Percentiles rank a stretch among this genome's conserved stretches.
Conservation (phyloP, 768 basidiomycete species). For the Hericium erinaceus region DNA sequence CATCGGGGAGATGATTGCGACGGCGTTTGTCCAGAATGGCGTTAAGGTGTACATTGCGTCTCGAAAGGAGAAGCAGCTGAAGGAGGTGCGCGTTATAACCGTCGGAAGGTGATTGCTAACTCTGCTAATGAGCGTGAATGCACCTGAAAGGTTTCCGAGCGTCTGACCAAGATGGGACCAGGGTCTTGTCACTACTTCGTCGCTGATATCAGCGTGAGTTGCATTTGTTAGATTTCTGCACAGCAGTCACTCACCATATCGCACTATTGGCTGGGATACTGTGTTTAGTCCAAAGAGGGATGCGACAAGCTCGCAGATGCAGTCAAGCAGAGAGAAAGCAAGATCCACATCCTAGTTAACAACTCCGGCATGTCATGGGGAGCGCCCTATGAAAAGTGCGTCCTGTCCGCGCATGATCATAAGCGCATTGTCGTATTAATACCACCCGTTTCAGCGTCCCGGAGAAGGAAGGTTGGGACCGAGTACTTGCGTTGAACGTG, state of each 20-base stretch:
- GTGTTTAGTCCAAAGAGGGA: constrained; percentile 58
- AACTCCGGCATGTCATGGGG: constrained; percentile 82
- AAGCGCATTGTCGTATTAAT: neutral
- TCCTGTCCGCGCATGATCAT: neutral
- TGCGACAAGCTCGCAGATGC: constrained; percentile 63
- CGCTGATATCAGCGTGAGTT: constrained; percentile 61
- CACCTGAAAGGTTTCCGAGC: constrained; percentile 32
- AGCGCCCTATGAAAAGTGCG: constrained; percentile 45
- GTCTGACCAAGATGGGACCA: constrained; percentile 50
- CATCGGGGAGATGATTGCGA: constrained; percentile 78
- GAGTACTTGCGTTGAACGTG: constrained; percentile 74
- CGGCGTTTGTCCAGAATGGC: constrained; percentile 76
- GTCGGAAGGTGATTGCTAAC: constrained; percentile 4
- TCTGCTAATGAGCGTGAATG: neutral
- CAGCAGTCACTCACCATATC: neutral
- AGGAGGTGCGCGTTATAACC: constrained; percentile 38
- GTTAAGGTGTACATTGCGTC: constrained; percentile 87
- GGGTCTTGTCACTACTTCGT: constrained; percentile 66
- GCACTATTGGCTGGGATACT: neutral
- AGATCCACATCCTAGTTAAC: constrained; percentile 76
- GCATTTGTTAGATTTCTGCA: neutral
- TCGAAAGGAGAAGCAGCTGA: constrained; percentile 69
- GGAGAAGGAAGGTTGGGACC: constrained; percentile 82
- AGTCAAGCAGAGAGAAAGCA: constrained; percentile 60
- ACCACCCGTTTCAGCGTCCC: constrained; percentile 34